Conservation (phyloP, 176 grass and related monocot species). For the Sorghum bicolor region Sorghum_bicolor_NCBIv3 NC_012879.2:2612001-2612500, state of each 20-base stretch:
- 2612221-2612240: not conserved
- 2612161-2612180: not conserved
- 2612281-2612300: constrained; percentile 47
- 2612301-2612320: constrained; percentile 66
- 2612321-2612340: constrained; percentile 58
- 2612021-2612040: not conserved
- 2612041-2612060: not conserved
- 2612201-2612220: not conserved
- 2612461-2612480: not conserved
- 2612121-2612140: not conserved
- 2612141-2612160: not conserved
- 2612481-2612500: not conserved
- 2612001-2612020: not conserved
- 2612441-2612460: not conserved
- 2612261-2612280: not conserved
- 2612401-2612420: constrained; percentile 70
- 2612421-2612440: constrained; percentile 73
- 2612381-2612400: constrained; percentile 48
- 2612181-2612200: not conserved
- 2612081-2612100: not conserved
- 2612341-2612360: constrained; percentile 75
- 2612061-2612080: not conserved
- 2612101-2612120: not conserved
- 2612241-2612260: not conserved
- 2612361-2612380: constrained; percentile 65